These are phyloP conservation scores for Amanita pallidorosea DNA, from an alignment of 768 basidiomycete species.

Conservation along the genomic window DNA sequence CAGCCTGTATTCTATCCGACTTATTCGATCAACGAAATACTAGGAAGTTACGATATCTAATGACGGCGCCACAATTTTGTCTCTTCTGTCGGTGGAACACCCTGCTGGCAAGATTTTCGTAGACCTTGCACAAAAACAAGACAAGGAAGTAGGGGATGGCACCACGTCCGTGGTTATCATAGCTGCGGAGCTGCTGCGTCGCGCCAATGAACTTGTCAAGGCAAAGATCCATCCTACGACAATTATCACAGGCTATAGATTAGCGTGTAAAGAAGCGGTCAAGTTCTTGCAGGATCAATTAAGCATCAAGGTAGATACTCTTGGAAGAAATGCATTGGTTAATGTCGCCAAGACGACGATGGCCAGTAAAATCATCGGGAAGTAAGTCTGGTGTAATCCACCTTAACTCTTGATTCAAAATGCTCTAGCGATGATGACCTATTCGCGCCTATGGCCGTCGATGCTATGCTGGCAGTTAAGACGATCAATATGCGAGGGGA, in stretches of 20 bases:
- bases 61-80: constrained; percentile 98
- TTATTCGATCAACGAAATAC: constrained; percentile 4
- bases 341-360: constrained; percentile 98
- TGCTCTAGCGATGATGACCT: constrained; percentile 84
- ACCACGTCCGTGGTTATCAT: constrained; percentile 98
- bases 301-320: constrained; percentile 83
- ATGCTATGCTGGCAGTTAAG: constrained; percentile 96
- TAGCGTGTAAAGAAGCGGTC: constrained; percentile 95
- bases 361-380: constrained; percentile 97
- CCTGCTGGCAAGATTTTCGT: constrained; percentile 97
- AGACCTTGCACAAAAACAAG: constrained; percentile 97
- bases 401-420: neutral
- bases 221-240: constrained; percentile 98
- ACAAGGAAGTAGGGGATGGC: constrained; percentile 98
- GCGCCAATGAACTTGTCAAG: constrained; percentile 97
- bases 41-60: constrained; percentile 99
- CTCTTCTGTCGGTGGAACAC: constrained; percentile 87
- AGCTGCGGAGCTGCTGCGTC: constrained; percentile 91
- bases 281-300: constrained; percentile 97
- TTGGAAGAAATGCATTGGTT: constrained; percentile 88
- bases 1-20: neutral
- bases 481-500: constrained; percentile 91
- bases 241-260: constrained; percentile 95
- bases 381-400: constrained; percentile 42
- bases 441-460: constrained; percentile 97